Conservation (phyloP, 306 rosid species). For the Vicia villosa region DNA sequence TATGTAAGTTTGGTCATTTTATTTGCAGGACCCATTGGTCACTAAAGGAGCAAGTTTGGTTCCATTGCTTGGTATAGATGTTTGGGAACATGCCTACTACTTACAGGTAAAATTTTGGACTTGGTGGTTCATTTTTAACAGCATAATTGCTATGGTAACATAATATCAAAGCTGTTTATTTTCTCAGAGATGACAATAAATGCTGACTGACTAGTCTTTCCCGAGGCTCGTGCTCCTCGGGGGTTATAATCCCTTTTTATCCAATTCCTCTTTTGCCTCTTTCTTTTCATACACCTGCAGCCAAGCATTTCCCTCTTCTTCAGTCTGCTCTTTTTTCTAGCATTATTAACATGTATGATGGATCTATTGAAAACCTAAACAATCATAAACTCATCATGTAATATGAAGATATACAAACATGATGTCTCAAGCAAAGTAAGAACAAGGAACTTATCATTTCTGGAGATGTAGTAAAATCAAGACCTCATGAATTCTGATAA, state of each 20-base stretch:
- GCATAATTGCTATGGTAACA: constrained; percentile 21
- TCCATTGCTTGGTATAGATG: constrained; percentile 95
- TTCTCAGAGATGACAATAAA: constrained; percentile 6
- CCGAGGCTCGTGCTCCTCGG: neutral
- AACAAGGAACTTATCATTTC: neutral
- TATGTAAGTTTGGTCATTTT: constrained; percentile 40
- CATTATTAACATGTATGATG: neutral
- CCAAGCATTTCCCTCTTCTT: constrained; percentile 3
- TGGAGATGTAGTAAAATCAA: constrained; percentile 1
- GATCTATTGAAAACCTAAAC: neutral
- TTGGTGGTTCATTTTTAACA: constrained; percentile 9
- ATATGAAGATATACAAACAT: neutral
- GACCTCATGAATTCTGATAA: neutral
- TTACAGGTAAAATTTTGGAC: constrained; percentile 70
- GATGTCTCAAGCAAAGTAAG: neutral
- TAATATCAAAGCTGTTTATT: constrained; percentile 18
- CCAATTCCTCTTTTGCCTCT: neutral
- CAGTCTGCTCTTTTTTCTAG: neutral
- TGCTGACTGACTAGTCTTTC: constrained; percentile 4
- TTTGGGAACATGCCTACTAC: constrained; percentile 99
- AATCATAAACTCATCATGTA: neutral
- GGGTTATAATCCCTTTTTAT: neutral
- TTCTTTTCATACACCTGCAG: constrained; percentile 5
- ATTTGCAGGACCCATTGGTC: constrained; percentile 87
- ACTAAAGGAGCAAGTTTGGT: constrained; percentile 80